phyloP scores from a whole-genome alignment of 176 grass and related monocot species.

The Aegilops tauschii region DNA sequence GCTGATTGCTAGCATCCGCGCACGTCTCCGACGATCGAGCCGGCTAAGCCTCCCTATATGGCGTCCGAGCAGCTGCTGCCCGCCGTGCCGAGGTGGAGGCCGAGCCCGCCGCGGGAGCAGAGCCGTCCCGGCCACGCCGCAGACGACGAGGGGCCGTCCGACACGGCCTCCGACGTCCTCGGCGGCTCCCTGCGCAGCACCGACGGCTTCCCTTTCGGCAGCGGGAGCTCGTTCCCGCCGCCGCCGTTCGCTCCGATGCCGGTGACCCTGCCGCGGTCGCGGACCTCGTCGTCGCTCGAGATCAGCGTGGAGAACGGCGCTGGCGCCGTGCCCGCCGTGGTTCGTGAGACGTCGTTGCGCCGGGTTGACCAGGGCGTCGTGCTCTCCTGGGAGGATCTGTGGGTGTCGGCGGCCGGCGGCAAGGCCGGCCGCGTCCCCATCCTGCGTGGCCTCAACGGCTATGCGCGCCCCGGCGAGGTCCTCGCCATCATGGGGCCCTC shows the following conservation, averaged over 20 bases:
- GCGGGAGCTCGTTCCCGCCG: slow-evolving; percentile 12
- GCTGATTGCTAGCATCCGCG: not conserved
- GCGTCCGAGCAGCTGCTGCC: slow-evolving; percentile 20
- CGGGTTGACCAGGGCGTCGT: slow-evolving; percentile 42
- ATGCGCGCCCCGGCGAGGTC: slow-evolving; percentile 64
- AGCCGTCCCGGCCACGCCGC: not conserved
- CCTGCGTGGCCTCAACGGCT: slow-evolving; percentile 67
- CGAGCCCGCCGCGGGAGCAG: slow-evolving; percentile 33
- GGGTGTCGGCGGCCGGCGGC: slow-evolving; percentile 52
- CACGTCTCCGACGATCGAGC: not conserved
- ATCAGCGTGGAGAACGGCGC: not conserved
- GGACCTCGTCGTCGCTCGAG: slow-evolving; percentile 17
- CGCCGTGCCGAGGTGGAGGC: slow-evolving; percentile 69
- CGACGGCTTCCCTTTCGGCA: slow-evolving; percentile 63
- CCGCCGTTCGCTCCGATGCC: slow-evolving; percentile 15
- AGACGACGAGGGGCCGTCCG: not conserved
- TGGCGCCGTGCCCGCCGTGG: not conserved
- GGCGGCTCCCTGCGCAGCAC: slow-evolving; percentile 34
- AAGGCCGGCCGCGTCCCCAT: slow-evolving; percentile 49
- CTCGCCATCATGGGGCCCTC: slow-evolving; percentile 95
- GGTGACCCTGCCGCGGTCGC: not conserved
- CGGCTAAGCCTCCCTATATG: slow-evolving; percentile 9
- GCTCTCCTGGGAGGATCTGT: slow-evolving; percentile 84
- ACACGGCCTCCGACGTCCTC: not conserved
- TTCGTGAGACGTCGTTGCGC: slow-evolving; percentile 28